Percentiles rank a stretch among this genome's conserved stretches.
Evolutionary conservation across 257 asterid genomes (phyloP).

Genomic region (Ballota nigra): DNA sequence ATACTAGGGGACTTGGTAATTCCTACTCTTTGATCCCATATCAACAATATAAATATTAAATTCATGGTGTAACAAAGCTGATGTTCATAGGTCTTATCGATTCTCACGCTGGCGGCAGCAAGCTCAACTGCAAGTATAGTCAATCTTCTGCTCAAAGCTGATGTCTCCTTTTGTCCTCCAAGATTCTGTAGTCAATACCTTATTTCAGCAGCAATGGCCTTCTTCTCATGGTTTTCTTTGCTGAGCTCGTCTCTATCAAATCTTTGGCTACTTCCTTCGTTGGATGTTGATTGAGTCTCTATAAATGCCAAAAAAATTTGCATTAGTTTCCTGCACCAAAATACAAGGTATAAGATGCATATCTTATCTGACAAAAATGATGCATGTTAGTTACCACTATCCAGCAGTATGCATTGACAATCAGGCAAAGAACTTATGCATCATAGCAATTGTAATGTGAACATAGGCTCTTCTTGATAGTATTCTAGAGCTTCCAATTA

Average conservation of each 20-base stretch:
- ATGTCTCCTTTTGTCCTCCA: constrained; percentile 54
- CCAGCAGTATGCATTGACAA: background rate
- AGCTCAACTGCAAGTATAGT: constrained; percentile 63
- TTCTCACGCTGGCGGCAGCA: constrained; percentile 67
- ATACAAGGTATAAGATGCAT: background rate
- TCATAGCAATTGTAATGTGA: background rate
- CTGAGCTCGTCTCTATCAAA: constrained; percentile 56
- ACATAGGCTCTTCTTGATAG: background rate
- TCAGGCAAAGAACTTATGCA: background rate
- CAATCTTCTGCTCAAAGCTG: constrained; percentile 57
- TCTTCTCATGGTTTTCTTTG: constrained; percentile 60
- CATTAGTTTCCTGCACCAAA: background rate
- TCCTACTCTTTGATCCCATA: constrained; percentile 16
- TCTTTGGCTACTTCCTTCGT: constrained; percentile 61
- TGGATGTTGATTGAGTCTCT: constrained; percentile 30
- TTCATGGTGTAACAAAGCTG: constrained; percentile 18
- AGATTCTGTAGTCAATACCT: constrained; percentile 52
- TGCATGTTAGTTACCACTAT: background rate
- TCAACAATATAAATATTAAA: background rate
- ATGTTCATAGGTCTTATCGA: constrained; percentile 48
- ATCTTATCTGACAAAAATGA: background rate
- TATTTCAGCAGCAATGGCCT: constrained; percentile 57
- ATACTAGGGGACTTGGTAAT: constrained; percentile 73
- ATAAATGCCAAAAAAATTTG: background rate
- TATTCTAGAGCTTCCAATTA: background rate